Conservation (phyloP, 805 yeast genomes). For the Suhomyces sp. region DNA sequence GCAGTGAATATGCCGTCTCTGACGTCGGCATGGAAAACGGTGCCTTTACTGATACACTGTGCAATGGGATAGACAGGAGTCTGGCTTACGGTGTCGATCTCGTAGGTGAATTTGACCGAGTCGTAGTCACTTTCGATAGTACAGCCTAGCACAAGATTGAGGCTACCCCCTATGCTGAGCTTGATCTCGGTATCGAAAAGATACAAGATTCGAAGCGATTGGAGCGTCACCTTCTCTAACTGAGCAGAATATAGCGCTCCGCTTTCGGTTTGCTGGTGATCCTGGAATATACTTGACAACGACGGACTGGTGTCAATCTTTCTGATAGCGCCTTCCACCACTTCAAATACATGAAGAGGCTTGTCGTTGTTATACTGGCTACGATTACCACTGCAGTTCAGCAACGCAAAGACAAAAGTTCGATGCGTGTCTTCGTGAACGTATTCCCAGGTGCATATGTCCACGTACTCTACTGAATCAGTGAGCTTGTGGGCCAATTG, state of each 20-base stretch:
- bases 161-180: neutral
- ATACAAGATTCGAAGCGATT: neutral
- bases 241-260: neutral
- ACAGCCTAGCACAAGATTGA: neutral
- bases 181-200: neutral
- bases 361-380: neutral
- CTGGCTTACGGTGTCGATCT: neutral
- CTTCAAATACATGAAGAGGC: neutral
- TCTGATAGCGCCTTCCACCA: neutral
- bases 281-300: neutral
- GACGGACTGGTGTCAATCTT: neutral
- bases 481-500: neutral
- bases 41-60: neutral
- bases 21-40: slow-evolving; percentile 2
- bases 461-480: neutral
- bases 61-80: neutral
- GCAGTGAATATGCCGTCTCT: slow-evolving; percentile 4
- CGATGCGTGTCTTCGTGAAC: neutral
- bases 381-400: neutral
- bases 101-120: neutral
- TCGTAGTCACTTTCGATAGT: neutral
- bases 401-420: neutral
- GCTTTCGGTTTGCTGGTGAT: neutral
- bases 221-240: neutral
- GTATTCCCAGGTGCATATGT: neutral